Base-by-base conservation (phyloP, 768 basidiomycete species). In the Lactarius vividus region DNA sequence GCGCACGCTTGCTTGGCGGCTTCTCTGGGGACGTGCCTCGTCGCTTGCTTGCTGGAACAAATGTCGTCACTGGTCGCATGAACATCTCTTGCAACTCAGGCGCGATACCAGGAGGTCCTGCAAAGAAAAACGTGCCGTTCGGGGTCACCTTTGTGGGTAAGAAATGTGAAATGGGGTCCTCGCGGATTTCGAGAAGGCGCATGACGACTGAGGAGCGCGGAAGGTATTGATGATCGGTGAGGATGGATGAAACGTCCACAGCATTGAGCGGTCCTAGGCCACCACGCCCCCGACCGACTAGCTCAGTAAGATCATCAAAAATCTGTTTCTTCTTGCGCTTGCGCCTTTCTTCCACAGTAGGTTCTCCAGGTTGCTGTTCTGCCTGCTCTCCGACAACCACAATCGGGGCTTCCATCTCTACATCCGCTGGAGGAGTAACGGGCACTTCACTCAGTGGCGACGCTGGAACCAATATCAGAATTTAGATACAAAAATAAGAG, bases 221-320 rank as follows among this genome's bases (percentile, higher is more conserved):
- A 35, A 98, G 86, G 75, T 87, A 96, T 57, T 87, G 87, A 58
- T 95, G 92, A 67, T 91, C 85, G 13, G 87, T 86, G 59, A 92
- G 79, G 69, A 95, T 94, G 62, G 82, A 83, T 61, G 85, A 87
- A 62, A 89, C 84, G 64, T 85, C 83, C 65, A 79, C 75, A 28
- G 77, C 79, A 49, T 86, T 81, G 49, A 83, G 85, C 35, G 82
- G 81, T 28, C 84, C 85, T 28, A 87, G 74, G 28, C 79, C 81
- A 59, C 77, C 80, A 33, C 77, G 77, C 33, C 83, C 81, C n/a
- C 86, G 84, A 3, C 86, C 86, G 52, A 83, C 82, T 53, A 95
- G 83, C 75, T 98, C 95, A 8, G 91, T 95, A 53, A 93, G 85
- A n/a, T 85, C 83, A 75, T 98, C 96, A 62, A 96, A 90, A 54